A percentile compares a stretch with the other conserved stretches of the same genome.
These are phyloP conservation scores for Fusarium stilboides DNA, from an alignment of 2,329 filamentous ascomycete genomes.

Conservation along the genomic window DNA sequence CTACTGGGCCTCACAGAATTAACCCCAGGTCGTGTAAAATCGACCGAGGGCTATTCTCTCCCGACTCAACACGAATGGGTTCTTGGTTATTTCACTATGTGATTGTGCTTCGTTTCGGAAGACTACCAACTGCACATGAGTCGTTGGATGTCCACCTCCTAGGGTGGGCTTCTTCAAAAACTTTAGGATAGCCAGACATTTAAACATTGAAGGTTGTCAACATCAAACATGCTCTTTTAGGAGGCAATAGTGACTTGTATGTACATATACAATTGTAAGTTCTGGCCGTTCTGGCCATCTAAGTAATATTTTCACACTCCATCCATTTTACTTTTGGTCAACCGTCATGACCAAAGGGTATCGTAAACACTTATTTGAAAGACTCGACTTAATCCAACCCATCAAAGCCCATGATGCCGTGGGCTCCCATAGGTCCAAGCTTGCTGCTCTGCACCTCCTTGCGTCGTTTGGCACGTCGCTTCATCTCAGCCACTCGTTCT, in stretches of 20 bases:
- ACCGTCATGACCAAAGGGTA: slow-evolving; percentile 29
- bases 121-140: slow-evolving; percentile 41
- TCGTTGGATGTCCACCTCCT: slow-evolving; percentile 42
- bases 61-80: slow-evolving; percentile 33
- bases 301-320: background rate
- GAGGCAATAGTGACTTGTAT: background rate
- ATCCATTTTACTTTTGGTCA: background rate
- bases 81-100: slow-evolving; percentile 40
- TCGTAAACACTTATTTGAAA: slow-evolving; percentile 27
- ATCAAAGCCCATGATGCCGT: slow-evolving; percentile 67
- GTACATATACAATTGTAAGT: background rate
- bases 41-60: slow-evolving; percentile 10
- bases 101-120: slow-evolving; percentile 39
- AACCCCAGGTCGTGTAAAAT: slow-evolving; percentile 30
- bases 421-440: slow-evolving; percentile 65
- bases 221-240: background rate
- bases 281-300: background rate
- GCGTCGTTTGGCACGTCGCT: slow-evolving; percentile 62
- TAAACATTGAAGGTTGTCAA: slow-evolving; percentile 24
- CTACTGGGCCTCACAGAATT: slow-evolving; percentile 27
- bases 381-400: slow-evolving; percentile 58
- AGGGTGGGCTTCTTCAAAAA: slow-evolving; percentile 39
- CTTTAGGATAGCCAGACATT: slow-evolving; percentile 25
- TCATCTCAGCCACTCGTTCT: slow-evolving; percentile 57
- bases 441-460: slow-evolving; percentile 61